phyloP scores from a whole-genome alignment of 1,139 yeast genomes.

The Hyphopichia pseudoburtonii region DNA sequence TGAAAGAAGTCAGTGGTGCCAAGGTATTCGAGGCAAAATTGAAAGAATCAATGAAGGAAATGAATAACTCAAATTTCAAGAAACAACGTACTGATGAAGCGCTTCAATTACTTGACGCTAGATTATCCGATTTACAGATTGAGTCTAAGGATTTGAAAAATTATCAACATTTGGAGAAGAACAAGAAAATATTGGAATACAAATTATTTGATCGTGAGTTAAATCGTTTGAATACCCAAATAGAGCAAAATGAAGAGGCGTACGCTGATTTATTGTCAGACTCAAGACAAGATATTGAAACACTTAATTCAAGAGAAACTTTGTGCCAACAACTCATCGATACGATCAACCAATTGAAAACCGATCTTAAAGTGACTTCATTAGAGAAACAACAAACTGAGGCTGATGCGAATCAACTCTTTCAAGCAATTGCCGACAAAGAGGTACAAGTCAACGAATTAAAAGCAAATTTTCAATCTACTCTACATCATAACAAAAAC shows the following conservation, averaged over 20 bases:
- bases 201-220: slow-evolving; percentile 78
- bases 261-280: slow-evolving; percentile 52
- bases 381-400: slow-evolving; percentile 55
- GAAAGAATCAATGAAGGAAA: slow-evolving; percentile 75
- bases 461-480: slow-evolving; percentile 13
- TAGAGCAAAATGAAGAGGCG: slow-evolving; percentile 61
- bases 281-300: slow-evolving; percentile 43
- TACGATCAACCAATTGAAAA: slow-evolving; percentile 41
- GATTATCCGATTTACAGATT: slow-evolving; percentile 74
- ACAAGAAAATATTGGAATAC: slow-evolving; percentile 72
- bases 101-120: slow-evolving; percentile 64
- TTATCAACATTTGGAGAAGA: slow-evolving; percentile 66
- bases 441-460: slow-evolving; percentile 39
- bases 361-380: slow-evolving; percentile 36
- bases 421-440: slow-evolving; percentile 40
- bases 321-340: slow-evolving; percentile 48
- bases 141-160: slow-evolving; percentile 77
- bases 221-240: slow-evolving; percentile 55
- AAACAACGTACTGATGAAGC: slow-evolving; percentile 75
- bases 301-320: slow-evolving; percentile 49
- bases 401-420: slow-evolving; percentile 48
- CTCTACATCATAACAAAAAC: slow-evolving; percentile 16
- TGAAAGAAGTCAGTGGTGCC: slow-evolving; percentile 96
- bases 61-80: slow-evolving; percentile 70
- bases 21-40: slow-evolving; percentile 82